Conservation (phyloP, 345 rosid species). For the Melastoma malabathricum region DNA sequence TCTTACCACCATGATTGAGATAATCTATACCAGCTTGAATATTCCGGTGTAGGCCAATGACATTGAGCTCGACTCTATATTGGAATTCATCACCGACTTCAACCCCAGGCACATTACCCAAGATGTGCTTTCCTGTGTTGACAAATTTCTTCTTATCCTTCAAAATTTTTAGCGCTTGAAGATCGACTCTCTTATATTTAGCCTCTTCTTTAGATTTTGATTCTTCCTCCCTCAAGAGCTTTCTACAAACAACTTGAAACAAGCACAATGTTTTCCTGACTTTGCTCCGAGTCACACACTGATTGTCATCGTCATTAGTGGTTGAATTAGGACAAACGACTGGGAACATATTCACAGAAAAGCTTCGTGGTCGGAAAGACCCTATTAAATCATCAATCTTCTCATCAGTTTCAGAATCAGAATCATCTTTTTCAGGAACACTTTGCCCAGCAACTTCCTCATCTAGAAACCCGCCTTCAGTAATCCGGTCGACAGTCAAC, state of each 20-base stretch:
- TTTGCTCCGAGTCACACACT: constrained; percentile 29
- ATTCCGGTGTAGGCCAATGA: constrained; percentile 64
- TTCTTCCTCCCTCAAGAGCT: constrained; percentile 65
- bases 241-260: constrained; percentile 55
- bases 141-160: constrained; percentile 33
- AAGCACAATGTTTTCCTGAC: constrained; percentile 74
- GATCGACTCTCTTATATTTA: constrained; percentile 38
- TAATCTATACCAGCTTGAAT: constrained; percentile 70
- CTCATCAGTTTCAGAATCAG: constrained; percentile 8
- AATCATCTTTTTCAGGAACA: constrained; percentile 7
- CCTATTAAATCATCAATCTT: constrained; percentile 5
- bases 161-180: constrained; percentile 42
- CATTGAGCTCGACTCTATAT: constrained; percentile 56
- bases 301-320: constrained; percentile 12
- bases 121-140: constrained; percentile 26
- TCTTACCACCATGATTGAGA: constrained; percentile 18
- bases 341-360: constrained; percentile 43
- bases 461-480: background rate
- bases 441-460: constrained; percentile 4
- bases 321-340: constrained; percentile 13
- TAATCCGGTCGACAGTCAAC: constrained; percentile 9
- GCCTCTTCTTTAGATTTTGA: constrained; percentile 21
- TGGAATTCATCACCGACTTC: constrained; percentile 76
- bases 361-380: constrained; percentile 8
- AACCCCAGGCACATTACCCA: constrained; percentile 76